A percentile compares a stretch with the other conserved stretches of the same genome.
phyloP scores from a whole-genome alignment of 257 asterid species.

The Solanum piurae region DNA sequence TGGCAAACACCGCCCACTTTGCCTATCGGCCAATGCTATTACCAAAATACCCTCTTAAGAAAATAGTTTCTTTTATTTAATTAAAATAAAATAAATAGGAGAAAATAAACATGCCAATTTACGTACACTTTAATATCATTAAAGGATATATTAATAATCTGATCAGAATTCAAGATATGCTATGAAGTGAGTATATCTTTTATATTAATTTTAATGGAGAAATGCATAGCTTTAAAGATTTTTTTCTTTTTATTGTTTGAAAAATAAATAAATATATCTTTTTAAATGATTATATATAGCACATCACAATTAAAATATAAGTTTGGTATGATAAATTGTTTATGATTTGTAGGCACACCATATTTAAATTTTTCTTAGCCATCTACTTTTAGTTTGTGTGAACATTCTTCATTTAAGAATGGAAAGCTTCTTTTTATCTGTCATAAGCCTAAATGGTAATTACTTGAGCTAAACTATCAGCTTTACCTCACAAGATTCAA shows the following conservation, averaged over 20 bases:
- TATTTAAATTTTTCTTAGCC: too few relatives aligned
- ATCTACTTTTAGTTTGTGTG: too few relatives aligned
- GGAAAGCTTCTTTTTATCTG: too few relatives aligned
- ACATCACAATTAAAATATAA: background rate
- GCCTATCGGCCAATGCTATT: background rate
- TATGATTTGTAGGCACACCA: background rate
- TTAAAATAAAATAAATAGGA: background rate
- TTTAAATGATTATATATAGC: too few relatives aligned
- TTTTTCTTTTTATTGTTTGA: background rate
- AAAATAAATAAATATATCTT: background rate
- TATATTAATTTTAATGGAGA: background rate
- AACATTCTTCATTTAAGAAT: too few relatives aligned
- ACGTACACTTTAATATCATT: background rate
- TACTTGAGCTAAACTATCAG: background rate
- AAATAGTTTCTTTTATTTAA: too few relatives aligned
- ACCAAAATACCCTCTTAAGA: background rate
- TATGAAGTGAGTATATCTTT: background rate
- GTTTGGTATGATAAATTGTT: background rate
- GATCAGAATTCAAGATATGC: background rate
- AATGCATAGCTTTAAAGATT: background rate
- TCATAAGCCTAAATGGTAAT: too few relatives aligned
- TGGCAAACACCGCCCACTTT: background rate
- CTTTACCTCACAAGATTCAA: background rate
- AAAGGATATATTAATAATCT: background rate
- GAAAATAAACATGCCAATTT: background rate